Evolutionary conservation across 129 eudicot genomes (phyloP).

Genomic region (Lactuca saligna): DNA sequence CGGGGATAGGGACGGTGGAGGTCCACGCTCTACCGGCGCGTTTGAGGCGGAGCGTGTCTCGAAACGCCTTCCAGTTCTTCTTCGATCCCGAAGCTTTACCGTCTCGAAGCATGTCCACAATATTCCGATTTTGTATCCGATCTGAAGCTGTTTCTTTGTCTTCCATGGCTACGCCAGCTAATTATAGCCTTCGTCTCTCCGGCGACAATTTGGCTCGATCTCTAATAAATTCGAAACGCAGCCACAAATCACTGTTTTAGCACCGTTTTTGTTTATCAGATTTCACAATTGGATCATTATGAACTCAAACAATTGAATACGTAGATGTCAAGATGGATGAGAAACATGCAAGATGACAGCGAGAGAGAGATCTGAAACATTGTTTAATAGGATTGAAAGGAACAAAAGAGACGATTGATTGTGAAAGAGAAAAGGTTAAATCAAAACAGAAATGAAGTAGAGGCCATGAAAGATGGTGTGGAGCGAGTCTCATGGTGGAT

Average conservation of each 20-base stretch:
- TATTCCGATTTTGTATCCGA: constrained; percentile 27
- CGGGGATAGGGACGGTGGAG: constrained; percentile 45
- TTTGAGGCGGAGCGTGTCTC: constrained; percentile 52
- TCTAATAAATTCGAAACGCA: background rate
- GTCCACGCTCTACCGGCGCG: constrained; percentile 52
- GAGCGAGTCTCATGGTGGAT: constrained; percentile 44
- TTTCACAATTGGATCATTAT: background rate
- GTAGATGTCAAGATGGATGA: background rate
- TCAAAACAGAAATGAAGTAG: constrained; percentile 25
- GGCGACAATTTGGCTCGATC: background rate
- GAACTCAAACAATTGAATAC: background rate
- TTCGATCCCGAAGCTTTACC: constrained; percentile 32
- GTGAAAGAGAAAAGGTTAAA: constrained; percentile 14
- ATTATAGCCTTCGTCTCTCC: constrained; percentile 1
- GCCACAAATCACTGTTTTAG: background rate
- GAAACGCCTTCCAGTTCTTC: constrained; percentile 60
- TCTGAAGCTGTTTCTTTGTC: constrained; percentile 18
- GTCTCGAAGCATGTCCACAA: constrained; percentile 55
- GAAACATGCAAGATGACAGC: background rate
- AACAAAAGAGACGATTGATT: constrained; percentile 16
- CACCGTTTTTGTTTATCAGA: constrained; percentile 6
- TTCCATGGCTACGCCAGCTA: constrained; percentile 12
- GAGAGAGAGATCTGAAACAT: constrained; percentile 7
- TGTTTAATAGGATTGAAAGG: background rate
- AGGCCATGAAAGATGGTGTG: constrained; percentile 33